Conservation (phyloP, 1,284 basidiomycete genomes). For the Sanghuangporus baumii region DNA sequence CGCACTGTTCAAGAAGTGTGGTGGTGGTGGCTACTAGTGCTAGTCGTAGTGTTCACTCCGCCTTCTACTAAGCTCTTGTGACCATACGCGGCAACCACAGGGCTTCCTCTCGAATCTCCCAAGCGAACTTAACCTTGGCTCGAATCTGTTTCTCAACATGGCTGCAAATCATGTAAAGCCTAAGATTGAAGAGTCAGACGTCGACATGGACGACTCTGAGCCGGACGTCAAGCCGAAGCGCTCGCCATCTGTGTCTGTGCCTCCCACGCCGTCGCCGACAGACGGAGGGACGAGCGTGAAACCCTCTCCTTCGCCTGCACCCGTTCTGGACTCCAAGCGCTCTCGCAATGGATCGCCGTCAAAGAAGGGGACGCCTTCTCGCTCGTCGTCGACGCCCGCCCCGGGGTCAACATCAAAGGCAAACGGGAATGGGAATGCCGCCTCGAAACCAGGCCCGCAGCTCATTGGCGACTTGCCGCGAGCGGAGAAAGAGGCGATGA, state of each 20-base stretch:
- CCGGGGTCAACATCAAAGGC: constrained; percentile 22
- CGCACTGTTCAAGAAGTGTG: background rate
- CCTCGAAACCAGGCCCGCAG: constrained; percentile 38
- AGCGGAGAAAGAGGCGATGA: constrained; percentile 69
- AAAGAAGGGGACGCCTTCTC: constrained; percentile 11
- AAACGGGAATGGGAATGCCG: background rate
- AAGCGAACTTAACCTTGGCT: background rate
- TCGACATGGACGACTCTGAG: background rate
- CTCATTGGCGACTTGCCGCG: constrained; percentile 75
- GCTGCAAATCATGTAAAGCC: background rate
- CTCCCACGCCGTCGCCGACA: background rate
- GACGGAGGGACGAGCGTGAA: background rate
- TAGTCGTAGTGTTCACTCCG: background rate
- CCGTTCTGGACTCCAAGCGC: background rate
- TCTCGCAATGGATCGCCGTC: background rate
- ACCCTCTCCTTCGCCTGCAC: constrained; percentile 3
- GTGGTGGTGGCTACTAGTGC: background rate
- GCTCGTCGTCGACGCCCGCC: constrained; percentile 14
- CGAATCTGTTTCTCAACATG: background rate
- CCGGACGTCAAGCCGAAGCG: constrained; percentile 1
- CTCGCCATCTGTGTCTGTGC: constrained; percentile 1
- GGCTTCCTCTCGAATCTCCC: too few relatives aligned
- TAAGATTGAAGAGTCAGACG: background rate
- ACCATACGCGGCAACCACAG: too few relatives aligned
- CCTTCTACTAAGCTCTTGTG: background rate